Evolutionary conservation across 441 rosid species (phyloP).

Genomic region (Arabidopsis lyrata): DNA sequence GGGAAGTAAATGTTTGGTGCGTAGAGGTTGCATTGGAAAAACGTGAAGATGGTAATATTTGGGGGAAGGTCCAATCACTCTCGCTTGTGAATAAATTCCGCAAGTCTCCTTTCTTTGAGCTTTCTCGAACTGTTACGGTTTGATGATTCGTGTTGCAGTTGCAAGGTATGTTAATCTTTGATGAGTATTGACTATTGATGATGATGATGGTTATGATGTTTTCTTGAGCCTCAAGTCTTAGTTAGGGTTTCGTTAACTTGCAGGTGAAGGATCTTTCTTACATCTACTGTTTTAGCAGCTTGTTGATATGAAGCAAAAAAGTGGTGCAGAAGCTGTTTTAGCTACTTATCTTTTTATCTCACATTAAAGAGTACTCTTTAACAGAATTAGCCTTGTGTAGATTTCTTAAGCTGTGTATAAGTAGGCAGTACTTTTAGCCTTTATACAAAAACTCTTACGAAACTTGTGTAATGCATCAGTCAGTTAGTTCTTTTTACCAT

Average conservation of each 20-base stretch:
- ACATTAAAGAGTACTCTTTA: not conserved
- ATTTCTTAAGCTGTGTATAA: not conserved
- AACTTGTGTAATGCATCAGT: not conserved
- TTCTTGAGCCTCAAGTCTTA: not conserved
- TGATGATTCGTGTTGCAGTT: slow-evolving; percentile 6
- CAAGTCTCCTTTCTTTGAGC: not conserved
- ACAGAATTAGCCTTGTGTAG: not conserved
- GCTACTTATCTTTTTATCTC: too few species aligned
- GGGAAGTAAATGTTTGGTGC: not conserved
- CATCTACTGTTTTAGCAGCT: not conserved
- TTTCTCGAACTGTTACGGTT: slow-evolving; percentile 13
- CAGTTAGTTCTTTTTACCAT: not conserved
- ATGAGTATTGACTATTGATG: not conserved
- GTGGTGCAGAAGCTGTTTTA: not conserved
- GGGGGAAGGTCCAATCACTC: not conserved
- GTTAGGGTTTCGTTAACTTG: not conserved
- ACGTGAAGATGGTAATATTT: not conserved
- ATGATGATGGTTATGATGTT: not conserved
- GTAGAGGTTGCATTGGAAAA: slow-evolving; percentile 11
- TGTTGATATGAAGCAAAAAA: not conserved
- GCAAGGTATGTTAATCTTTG: not conserved
- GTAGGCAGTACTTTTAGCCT: not conserved
- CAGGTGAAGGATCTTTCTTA: not conserved
- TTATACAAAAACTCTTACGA: not conserved
- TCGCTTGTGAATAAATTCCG: not conserved